Evolutionary conservation across 257 asterid species (phyloP), one percentile per base, ranked within the genome.

Genomic region (Perilla frutescens): DNA sequence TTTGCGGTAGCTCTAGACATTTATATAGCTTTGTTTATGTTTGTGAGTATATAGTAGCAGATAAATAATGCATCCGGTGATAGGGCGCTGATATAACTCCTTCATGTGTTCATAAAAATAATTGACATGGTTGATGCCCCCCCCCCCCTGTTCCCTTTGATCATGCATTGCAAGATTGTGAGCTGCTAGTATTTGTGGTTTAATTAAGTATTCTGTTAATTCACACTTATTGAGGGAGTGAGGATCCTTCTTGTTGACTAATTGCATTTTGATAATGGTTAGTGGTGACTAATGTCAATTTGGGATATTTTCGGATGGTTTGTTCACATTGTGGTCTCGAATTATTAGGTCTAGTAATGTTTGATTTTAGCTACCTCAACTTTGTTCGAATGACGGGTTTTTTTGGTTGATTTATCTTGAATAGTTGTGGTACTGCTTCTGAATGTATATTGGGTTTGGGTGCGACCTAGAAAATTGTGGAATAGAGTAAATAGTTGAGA

Each of bases 341-440:
- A 11, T n/a, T 12, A 47, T 15, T 39, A 12, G 12, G 45, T 12
- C 1, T 65, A 31, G 14, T 50, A 62, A 7, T 62, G 50, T n/a
- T 40, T 13, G 3, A 4, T 34, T 34, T 34, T 34, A 34, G 37
- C 37, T 34, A 4, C 37, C 4, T 34, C 37, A 34, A 34, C 37
- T 4, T 34, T 34, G 37, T 34, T 34, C 4, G 4, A 2, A 34
- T 34, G 4, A 20, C 26, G 26, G 26, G 26, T 10, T 7, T 49
- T 51, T 40, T 10, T 4, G 57, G 54, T 57, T 34, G 57, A 57
- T 57, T 45, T 60, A 31, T 71, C 68, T 59, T 32, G 6, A 29
- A 7, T 58, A 14, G 26, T 34, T 44, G 8, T 26, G n/a, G 6
- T 10, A 20, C 43, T 60, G 51, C 14, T 68, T 47, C 13, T 26